Evolutionary conservation across 2,329 filamentous ascomycete species (phyloP).

Genomic region (Hymenoscyphus infarciens): DNA sequence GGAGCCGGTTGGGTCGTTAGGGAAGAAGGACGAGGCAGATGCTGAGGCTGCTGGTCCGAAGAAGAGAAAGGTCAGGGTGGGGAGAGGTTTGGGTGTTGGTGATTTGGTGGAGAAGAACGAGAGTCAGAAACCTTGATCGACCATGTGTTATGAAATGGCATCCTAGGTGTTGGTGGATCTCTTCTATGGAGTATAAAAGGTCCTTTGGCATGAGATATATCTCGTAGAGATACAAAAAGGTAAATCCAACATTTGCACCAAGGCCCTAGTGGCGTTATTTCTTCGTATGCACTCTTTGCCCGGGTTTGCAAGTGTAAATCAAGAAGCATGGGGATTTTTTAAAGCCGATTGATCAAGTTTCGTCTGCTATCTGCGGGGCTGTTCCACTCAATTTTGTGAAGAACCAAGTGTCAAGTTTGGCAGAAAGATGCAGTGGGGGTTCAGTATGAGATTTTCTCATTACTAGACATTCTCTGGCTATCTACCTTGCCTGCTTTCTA

Average conservation of each 20-base stretch:
- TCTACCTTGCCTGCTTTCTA: not conserved
- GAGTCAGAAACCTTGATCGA: conserved; percentile 42
- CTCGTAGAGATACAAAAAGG: not conserved
- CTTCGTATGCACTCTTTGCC: not conserved
- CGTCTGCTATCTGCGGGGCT: too few relatives aligned
- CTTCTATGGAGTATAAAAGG: conserved; percentile 19
- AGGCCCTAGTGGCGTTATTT: not conserved
- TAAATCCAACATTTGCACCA: not conserved
- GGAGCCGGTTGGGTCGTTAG: conserved; percentile 65
- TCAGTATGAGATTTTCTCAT: not conserved
- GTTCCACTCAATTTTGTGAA: too few relatives aligned
- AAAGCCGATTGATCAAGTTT: too few relatives aligned
- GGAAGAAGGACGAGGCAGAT: conserved; percentile 48
- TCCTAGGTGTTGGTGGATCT: not conserved
- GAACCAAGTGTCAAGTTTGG: too few relatives aligned
- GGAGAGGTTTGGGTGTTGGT: conserved; percentile 73
- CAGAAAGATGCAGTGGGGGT: not conserved
- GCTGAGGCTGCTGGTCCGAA: conserved; percentile 42
- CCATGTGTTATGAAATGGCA: not conserved
- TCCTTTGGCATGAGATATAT: not conserved
- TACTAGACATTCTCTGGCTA: not conserved
- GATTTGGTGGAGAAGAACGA: conserved; percentile 72
- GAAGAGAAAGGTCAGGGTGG: conserved; percentile 83
- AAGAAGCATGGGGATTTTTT: not conserved
- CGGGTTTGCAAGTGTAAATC: not conserved